Evolutionary conservation across 257 asterid genomes (phyloP).

Genomic region (Parsonsia alboflavescens): DNA sequence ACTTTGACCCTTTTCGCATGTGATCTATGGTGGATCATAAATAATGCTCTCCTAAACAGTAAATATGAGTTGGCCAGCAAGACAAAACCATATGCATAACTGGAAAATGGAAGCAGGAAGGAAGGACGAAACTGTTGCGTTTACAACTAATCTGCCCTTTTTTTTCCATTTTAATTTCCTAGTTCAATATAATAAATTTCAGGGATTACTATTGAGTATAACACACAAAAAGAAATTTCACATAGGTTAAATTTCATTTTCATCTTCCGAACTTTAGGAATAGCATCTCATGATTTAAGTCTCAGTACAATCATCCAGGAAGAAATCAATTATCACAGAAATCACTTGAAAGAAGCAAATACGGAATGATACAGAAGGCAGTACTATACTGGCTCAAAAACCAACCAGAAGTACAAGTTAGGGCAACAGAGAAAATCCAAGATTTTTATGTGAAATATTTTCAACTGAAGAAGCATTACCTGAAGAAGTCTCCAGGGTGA

Average conservation of each 20-base stretch:
- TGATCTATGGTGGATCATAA: neutral
- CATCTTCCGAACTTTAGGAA: neutral
- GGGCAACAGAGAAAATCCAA: neutral
- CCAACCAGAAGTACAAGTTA: neutral
- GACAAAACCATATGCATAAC: neutral
- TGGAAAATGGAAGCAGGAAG: neutral
- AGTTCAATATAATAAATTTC: neutral
- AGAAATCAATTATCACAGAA: neutral
- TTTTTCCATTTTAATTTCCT: neutral
- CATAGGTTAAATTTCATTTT: neutral
- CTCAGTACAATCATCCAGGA: neutral
- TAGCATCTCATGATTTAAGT: neutral
- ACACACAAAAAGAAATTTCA: neutral
- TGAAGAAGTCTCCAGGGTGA: conserved; percentile 64
- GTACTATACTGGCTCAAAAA: neutral
- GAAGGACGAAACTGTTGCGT: neutral
- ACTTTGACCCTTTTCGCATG: neutral
- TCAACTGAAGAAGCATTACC: conserved; percentile 31
- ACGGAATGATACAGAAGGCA: neutral
- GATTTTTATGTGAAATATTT: neutral
- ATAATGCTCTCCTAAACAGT: neutral
- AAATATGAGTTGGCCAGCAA: neutral
- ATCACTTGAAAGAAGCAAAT: no score
- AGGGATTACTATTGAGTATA: neutral
- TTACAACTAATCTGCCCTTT: neutral